Evolutionary conservation across 345 rosid genomes (phyloP), one percentile per base, ranked within the genome.

Genomic region (Iberis pinnata): DNA sequence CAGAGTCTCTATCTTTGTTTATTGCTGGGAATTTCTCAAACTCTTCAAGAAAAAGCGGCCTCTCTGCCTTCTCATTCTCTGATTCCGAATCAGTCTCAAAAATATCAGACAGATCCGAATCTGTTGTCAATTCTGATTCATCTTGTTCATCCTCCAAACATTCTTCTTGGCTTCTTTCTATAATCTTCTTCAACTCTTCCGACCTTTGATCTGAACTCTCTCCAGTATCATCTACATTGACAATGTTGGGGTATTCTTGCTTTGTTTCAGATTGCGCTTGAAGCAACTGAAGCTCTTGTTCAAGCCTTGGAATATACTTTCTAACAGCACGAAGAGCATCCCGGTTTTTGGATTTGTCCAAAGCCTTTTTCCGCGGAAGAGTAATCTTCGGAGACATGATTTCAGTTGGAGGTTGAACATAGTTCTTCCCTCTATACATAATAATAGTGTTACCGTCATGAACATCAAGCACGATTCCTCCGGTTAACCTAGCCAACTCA

Each of bases 371-470:
- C 68, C 95, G 76, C 0, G 87, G 71, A 37, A 90, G 86, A 47
- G 97, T 86, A 73, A 77, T 75, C 75, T 94, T 70, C 0, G 96
- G 96, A 2, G 89, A 87, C 98, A 89, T 86, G 29, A 88, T 92
- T 58, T 92, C 97, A 11, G 96, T 86, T 8, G 97, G 97, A 12
- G 98, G 94, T 44, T 88, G 98, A 11, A 75, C 68, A 70, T 92
- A 88, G 59, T 92, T 92, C 80, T 92, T 85, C 57, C 97, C 97
- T 73, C 95, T 74, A 49, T 92, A 88, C 97, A 88, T 88, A 55
- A 92, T 78, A 47, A 92, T 74, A 11, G 88, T 81, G 75, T 83
- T 66, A 59, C 79, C 88, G 57, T 92, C 86, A 48, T 80, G 87
- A 32, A 88, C 75, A 47, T 85, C 90, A 39, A 92, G 87, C 52